Conservation (phyloP, 1,139 yeast genomes). For the Suhomyces choctaworum region DNA sequence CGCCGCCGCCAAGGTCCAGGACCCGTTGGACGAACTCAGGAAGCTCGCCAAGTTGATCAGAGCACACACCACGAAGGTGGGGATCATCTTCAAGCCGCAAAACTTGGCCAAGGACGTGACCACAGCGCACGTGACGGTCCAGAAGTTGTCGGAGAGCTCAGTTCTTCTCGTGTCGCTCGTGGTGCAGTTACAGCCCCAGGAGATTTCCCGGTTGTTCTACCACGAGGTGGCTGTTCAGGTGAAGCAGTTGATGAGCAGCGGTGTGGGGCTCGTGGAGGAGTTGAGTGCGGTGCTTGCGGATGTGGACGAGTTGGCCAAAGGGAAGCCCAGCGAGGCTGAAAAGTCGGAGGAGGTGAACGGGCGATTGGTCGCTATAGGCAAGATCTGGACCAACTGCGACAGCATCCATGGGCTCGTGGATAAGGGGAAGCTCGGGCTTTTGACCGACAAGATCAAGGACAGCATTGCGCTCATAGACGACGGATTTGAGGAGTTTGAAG, state of each 20-base stretch:
- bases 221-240: conserved; percentile 37
- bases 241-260: conserved; percentile 29
- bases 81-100: conserved; percentile 71
- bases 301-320: conserved; percentile 14
- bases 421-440: conserved; percentile 52
- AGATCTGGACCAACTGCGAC: conserved; percentile 65
- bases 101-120: conserved; percentile 37
- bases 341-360: conserved; percentile 21
- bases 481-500: conserved; percentile 63
- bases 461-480: conserved; percentile 56
- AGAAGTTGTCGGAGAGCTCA: conserved; percentile 46
- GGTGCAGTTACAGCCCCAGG: conserved; percentile 29
- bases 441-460: conserved; percentile 46
- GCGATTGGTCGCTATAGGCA: conserved; percentile 60
- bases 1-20: conserved; percentile 36
- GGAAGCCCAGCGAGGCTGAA: conserved; percentile 18
- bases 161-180: conserved; percentile 49
- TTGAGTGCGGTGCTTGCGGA: conserved; percentile 29
- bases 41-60: conserved; percentile 62
- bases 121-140: conserved; percentile 57
- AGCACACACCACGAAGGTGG: conserved; percentile 79
- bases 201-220: conserved; percentile 43
- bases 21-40: conserved; percentile 56
- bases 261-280: conserved; percentile 27
- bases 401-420: conserved; percentile 36